Evolutionary conservation across 371 early-diverging fungal species (phyloP), one percentile per base, ranked within the genome.

Genomic region (Apophysomyces trapeziformis): DNA sequence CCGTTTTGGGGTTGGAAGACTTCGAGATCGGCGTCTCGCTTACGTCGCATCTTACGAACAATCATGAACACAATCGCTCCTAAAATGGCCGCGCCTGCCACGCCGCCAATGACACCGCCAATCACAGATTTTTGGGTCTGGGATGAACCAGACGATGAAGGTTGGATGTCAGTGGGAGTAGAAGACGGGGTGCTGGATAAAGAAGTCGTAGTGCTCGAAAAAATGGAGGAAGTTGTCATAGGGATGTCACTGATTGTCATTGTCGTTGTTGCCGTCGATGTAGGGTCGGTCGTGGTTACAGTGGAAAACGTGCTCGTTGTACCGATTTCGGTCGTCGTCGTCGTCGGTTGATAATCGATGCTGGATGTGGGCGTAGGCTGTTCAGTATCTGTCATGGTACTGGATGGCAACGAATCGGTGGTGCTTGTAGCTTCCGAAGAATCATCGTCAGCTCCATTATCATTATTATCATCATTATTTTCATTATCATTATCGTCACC

Each of bases 21-120:
- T 65, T 78, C 79, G 18, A 68, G 69, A 35, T 77, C 75, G 16
- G 63, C 64, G 5, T 65, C 57, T 50, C 57, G 65, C 32, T 36
- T 54, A 4, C 44, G 58, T 46, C 60, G 66, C 58, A 37, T 65
- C 45, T 61, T 59, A 16, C 72, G 71, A 18, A 73, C 11, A 2
- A 75, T 57, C 0, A 73, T 60, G 57, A 78, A 78, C 5, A 61
- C 67, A 18, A 67, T 8, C 1, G 67, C 72, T 43, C 68, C 75
- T 58, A 78, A 26, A 35, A 78, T 38, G 36, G 68, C 70, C 14
- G 64, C 57, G 26, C 78, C 78, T n/a, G 54, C 75, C 13, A 78
- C 70, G 16, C 70, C 78, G 21, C 78, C 78, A 35, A 78, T 65
- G 5, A 75, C 75, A 43, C 72, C 78, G 38, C 78, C 78, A 41